Evolutionary conservation across 1,284 basidiomycete species (phyloP).

Genomic region (Cryptococcus sp.): DNA sequence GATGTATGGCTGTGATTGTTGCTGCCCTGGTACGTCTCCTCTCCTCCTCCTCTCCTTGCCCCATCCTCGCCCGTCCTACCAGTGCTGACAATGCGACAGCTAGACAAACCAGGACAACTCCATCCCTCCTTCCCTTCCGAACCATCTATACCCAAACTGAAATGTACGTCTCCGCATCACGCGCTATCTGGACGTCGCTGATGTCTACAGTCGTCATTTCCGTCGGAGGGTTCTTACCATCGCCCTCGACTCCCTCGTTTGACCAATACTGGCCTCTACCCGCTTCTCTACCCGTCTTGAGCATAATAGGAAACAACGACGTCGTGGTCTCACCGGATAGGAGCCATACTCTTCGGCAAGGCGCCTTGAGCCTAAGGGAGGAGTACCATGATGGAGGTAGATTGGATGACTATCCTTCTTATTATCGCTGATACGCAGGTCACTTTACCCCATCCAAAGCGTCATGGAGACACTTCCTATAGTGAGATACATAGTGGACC

Average conservation of each 20-base stretch:
- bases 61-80: neutral
- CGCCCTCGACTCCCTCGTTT: constrained; percentile 48
- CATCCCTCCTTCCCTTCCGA: constrained; percentile 60
- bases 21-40: constrained; percentile 57
- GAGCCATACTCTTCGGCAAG: constrained; percentile 56
- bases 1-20: constrained; percentile 68
- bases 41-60: too few species aligned
- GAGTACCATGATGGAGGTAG: constrained; percentile 47
- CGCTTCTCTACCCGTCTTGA: constrained; percentile 62
- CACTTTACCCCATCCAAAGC: constrained; percentile 46
- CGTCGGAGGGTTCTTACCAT: constrained; percentile 46
- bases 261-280: constrained; percentile 46
- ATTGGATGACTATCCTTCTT: neutral
- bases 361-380: constrained; percentile 49
- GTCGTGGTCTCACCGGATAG: constrained; percentile 71
- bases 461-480: constrained; percentile 46
- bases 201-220: constrained; percentile 58
- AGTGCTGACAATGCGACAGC: constrained; percentile 37
- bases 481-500: too few species aligned
- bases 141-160: constrained; percentile 63
- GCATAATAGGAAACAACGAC: constrained; percentile 73
- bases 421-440: constrained; percentile 16
- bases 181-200: neutral
- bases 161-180: constrained; percentile 34
- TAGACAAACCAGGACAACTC: constrained; percentile 52